These are phyloP conservation scores for Mycena belliarum DNA, from an alignment of 768 basidiomycete genomes.

Conservation along the genomic window DNA sequence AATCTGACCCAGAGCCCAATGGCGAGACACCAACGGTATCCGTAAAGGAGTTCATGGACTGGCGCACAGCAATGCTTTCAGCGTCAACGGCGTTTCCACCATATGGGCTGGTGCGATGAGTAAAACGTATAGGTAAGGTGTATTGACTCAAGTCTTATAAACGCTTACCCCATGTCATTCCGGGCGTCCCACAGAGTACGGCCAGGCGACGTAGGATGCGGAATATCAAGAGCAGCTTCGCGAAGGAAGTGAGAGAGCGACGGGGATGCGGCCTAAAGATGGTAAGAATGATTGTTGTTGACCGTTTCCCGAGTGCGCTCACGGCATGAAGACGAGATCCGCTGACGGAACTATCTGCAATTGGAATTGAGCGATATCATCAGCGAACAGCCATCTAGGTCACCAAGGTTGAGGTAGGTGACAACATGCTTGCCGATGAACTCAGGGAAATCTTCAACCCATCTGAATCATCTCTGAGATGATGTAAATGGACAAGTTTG, in stretches of 20 bases:
- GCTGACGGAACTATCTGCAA: conserved; percentile 57
- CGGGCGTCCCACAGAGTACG: conserved; percentile 81
- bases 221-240: conserved; percentile 64
- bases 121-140: background rate
- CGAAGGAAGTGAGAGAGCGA: conserved; percentile 79
- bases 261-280: conserved; percentile 56
- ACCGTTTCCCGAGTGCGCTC: no score
- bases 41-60: conserved; percentile 2
- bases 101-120: conserved; percentile 40
- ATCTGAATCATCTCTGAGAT: conserved; percentile 31
- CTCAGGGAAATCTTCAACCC: conserved; percentile 86
- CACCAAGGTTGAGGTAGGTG: conserved; percentile 78
- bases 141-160: background rate
- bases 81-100: conserved; percentile 31
- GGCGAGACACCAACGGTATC: conserved; percentile 39
- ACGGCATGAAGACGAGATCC: conserved; percentile 59
- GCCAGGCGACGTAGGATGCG: conserved; percentile 66
- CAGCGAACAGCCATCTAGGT: background rate
- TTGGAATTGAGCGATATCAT: conserved; percentile 1
- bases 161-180: conserved; percentile 44
- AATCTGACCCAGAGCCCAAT: conserved; percentile 74
- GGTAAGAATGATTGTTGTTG: background rate
- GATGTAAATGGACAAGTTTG: background rate
- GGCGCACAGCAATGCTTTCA: conserved; percentile 26
- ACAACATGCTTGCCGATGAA: conserved; percentile 83